These are phyloP conservation scores for Fusarium stilboides DNA, from an alignment of 2,329 filamentous ascomycete genomes.

Conservation along the genomic window DNA sequence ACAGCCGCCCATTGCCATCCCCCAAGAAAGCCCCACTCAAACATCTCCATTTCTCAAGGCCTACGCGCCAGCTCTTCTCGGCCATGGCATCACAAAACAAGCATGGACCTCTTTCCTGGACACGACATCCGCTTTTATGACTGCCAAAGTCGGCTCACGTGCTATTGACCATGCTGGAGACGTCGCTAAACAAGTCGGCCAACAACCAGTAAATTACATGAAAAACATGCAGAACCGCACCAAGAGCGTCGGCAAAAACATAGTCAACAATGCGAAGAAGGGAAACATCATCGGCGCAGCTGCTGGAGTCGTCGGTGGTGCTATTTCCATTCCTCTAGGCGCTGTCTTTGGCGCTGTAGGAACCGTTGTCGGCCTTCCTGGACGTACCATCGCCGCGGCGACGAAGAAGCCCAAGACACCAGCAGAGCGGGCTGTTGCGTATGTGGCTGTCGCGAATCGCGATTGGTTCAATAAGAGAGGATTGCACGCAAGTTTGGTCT, in stretches of 20 bases:
- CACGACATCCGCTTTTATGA: constrained; percentile 63
- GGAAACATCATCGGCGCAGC: constrained; percentile 60
- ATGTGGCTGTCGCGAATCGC: constrained; percentile 59
- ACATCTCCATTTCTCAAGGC: constrained; percentile 58
- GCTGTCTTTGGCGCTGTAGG: constrained; percentile 57
- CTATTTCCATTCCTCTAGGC: constrained; percentile 57
- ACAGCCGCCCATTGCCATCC: constrained; percentile 58
- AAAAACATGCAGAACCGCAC: constrained; percentile 56
- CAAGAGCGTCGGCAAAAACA: constrained; percentile 55
- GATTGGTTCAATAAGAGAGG: constrained; percentile 61
- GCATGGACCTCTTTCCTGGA: constrained; percentile 55
- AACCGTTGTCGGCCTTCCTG: constrained; percentile 55
- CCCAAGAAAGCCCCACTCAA: constrained; percentile 54
- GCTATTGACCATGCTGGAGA: constrained; percentile 62
- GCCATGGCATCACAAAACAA: constrained; percentile 55
- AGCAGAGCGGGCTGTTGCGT: constrained; percentile 59
- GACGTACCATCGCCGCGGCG: constrained; percentile 53
- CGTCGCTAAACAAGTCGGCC: constrained; percentile 55
- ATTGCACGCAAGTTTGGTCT: constrained; percentile 56
- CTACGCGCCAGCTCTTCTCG: constrained; percentile 57
- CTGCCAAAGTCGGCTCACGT: constrained; percentile 61
- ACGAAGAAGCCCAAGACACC: constrained; percentile 59
- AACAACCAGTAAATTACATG: constrained; percentile 56
- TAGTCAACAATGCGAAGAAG: constrained; percentile 55
- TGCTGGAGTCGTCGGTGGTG: constrained; percentile 55